Conservation (phyloP, 2,329 filamentous ascomycete genomes). For the Harringtonia lauricola region DNA sequence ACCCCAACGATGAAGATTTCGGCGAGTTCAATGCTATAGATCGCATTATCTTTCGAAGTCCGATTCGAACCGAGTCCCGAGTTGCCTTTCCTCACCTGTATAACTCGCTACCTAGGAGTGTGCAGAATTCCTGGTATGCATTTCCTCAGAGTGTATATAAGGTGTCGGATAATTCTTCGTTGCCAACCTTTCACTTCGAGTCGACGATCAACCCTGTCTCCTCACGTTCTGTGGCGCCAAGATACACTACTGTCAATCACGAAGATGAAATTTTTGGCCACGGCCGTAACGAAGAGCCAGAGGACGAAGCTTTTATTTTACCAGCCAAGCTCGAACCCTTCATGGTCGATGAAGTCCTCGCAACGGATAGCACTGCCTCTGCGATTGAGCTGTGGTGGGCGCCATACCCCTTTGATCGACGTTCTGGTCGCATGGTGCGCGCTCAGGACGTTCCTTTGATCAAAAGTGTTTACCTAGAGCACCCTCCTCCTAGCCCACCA, state of each 20-base stretch:
- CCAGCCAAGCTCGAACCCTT: conserved; percentile 77
- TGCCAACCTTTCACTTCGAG: conserved; percentile 96
- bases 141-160: conserved; percentile 89
- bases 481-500: conserved; percentile 75
- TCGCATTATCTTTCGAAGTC: conserved; percentile 93
- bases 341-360: conserved; percentile 77
- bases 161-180: conserved; percentile 71
- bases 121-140: conserved; percentile 88
- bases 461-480: conserved; percentile 98
- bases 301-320: conserved; percentile 79
- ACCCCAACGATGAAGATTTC: conserved; percentile 98
- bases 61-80: conserved; percentile 89
- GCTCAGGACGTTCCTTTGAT: conserved; percentile 94
- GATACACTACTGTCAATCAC: conserved; percentile 83
- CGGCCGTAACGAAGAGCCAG: conserved; percentile 59
- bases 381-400: conserved; percentile 98
- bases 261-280: conserved; percentile 88
- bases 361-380: conserved; percentile 77
- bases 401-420: conserved; percentile 86
- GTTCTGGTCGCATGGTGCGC: conserved; percentile 90
- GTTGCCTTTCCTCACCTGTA: conserved; percentile 93
- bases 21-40: conserved; percentile 99
- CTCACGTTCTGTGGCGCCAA: conserved; percentile 83
- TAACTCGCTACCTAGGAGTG: conserved; percentile 90
- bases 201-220: conserved; percentile 97